Conservation (phyloP, 1,139 yeast species). For the Blastobotrys aristatus region DNA sequence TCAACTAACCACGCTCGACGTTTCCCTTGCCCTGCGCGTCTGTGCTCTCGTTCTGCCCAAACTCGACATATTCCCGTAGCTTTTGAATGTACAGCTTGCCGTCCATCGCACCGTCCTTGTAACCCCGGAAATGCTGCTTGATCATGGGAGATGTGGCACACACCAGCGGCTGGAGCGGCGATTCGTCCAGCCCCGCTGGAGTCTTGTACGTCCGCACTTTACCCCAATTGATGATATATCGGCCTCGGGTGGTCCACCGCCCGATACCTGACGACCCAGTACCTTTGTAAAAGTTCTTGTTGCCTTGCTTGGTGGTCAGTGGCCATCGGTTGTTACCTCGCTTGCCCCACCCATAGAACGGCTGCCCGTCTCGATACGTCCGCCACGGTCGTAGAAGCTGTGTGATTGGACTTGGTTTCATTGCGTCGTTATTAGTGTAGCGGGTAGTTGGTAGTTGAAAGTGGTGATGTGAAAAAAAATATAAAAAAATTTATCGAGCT, state of each 20-base stretch:
- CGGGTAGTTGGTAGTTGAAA: slow-evolving; percentile 6
- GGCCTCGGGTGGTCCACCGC: slow-evolving; percentile 64
- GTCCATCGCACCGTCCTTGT: slow-evolving; percentile 64
- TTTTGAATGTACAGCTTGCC: slow-evolving; percentile 69
- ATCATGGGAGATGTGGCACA: slow-evolving; percentile 66
- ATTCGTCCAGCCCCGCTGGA: slow-evolving; percentile 46
- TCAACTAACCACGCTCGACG: slow-evolving; percentile 33
- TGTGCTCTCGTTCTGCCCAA: slow-evolving; percentile 47
- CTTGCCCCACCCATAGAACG: slow-evolving; percentile 74
- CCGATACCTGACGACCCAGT: slow-evolving; percentile 95
- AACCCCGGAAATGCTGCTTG: slow-evolving; percentile 65
- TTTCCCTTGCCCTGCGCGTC: slow-evolving; percentile 21
- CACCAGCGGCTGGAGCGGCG: slow-evolving; percentile 67
- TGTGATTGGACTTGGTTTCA: slow-evolving; percentile 35
- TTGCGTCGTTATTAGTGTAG: slow-evolving; percentile 16
- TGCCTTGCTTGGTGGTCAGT: slow-evolving; percentile 88
- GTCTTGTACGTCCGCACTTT: slow-evolving; percentile 89
- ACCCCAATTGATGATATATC: slow-evolving; percentile 71
- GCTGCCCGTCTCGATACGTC: slow-evolving; percentile 65
- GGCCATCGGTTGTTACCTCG: slow-evolving; percentile 82
- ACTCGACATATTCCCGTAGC: slow-evolving; percentile 66
- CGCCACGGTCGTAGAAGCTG: slow-evolving; percentile 83
- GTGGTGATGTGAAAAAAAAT: not conserved
- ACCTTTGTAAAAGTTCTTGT: slow-evolving; percentile 91
- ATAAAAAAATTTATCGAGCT: not conserved